Percentiles rank a stretch among this genome's conserved stretches.
phyloP scores from a whole-genome alignment of 208 protist species.

The Herpetomonas samuelpessoai region DNA sequence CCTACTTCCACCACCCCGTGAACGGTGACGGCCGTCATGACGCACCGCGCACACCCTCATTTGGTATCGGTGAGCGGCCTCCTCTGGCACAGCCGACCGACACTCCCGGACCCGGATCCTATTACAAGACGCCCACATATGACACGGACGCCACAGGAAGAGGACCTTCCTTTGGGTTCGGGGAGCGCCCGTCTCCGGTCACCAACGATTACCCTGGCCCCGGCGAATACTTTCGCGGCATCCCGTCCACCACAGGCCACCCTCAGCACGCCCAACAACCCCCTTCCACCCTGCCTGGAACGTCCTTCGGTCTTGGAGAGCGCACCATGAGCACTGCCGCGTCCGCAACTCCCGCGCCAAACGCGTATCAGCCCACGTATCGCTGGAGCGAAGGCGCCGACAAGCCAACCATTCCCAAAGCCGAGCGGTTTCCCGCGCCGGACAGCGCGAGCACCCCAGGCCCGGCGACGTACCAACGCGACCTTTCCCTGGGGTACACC shows the following conservation, averaged over 20 bases:
- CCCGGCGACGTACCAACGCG: too few relatives aligned
- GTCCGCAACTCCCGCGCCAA: constrained; percentile 10
- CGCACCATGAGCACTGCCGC: background rate
- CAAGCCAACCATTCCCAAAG: background rate
- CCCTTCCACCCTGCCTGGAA: too few relatives aligned
- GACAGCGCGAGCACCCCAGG: too few relatives aligned
- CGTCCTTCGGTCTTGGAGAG: constrained; percentile 11
- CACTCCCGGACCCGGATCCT: too few relatives aligned
- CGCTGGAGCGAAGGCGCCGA: background rate
- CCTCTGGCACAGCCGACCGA: constrained; percentile 3
- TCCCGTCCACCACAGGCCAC: background rate
- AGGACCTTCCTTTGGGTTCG: too few relatives aligned
- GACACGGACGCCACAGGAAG: too few relatives aligned
- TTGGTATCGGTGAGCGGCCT: constrained; percentile 10
- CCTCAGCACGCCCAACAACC: background rate
- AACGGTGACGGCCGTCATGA: background rate
- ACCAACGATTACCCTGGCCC: constrained; percentile 7
- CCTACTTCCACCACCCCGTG: constrained; percentile 15
- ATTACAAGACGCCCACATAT: too few relatives aligned
- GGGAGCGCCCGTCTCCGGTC: too few relatives aligned
- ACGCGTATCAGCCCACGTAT: constrained; percentile 13
- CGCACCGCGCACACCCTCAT: background rate
- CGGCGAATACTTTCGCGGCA: constrained; percentile 12
- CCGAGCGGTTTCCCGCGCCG: background rate
- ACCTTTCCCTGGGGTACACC: too few relatives aligned